Evolutionary conservation across 2,329 filamentous ascomycete genomes (phyloP).

Genomic region (Amesomyces nigricolor): DNA sequence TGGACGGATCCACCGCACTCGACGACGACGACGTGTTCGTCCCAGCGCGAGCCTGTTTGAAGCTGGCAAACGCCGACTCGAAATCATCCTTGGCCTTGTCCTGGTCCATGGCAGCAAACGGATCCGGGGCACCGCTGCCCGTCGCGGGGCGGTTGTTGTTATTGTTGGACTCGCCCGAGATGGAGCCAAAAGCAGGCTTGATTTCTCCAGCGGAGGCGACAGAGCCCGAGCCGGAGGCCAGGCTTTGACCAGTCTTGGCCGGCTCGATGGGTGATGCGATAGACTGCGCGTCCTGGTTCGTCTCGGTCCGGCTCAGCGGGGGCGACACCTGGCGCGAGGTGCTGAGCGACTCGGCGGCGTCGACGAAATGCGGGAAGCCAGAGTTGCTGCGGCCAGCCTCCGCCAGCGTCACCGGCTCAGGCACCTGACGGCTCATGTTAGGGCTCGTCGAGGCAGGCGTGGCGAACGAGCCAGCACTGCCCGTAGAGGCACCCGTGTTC

Average conservation of each 20-base stretch:
- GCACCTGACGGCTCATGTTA: slow-evolving; percentile 55
- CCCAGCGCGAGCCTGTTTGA: slow-evolving; percentile 45
- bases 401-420: slow-evolving; percentile 59
- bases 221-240: slow-evolving; percentile 29
- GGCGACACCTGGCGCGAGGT: slow-evolving; percentile 76
- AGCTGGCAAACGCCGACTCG: slow-evolving; percentile 77
- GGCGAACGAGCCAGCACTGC: slow-evolving; percentile 46
- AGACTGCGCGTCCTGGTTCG: slow-evolving; percentile 35
- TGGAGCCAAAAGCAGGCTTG: slow-evolving; percentile 20
- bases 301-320: slow-evolving; percentile 57
- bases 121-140: slow-evolving; percentile 35
- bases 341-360: slow-evolving; percentile 61
- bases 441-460: slow-evolving; percentile 56
- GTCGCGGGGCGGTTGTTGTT: slow-evolving; percentile 18
- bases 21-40: neutral
- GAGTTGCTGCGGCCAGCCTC: slow-evolving; percentile 74
- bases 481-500: slow-evolving; percentile 51
- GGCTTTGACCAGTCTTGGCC: slow-evolving; percentile 33
- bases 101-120: slow-evolving; percentile 50
- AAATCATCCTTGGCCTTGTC: slow-evolving; percentile 72
- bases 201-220: slow-evolving; percentile 16
- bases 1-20: slow-evolving; percentile 31
- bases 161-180: slow-evolving; percentile 19
- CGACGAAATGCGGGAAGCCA: slow-evolving; percentile 65
- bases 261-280: slow-evolving; percentile 36